These are phyloP conservation scores for Metschnikowia henanensis DNA, from an alignment of 805 yeast species.

Conservation along the genomic window DNA sequence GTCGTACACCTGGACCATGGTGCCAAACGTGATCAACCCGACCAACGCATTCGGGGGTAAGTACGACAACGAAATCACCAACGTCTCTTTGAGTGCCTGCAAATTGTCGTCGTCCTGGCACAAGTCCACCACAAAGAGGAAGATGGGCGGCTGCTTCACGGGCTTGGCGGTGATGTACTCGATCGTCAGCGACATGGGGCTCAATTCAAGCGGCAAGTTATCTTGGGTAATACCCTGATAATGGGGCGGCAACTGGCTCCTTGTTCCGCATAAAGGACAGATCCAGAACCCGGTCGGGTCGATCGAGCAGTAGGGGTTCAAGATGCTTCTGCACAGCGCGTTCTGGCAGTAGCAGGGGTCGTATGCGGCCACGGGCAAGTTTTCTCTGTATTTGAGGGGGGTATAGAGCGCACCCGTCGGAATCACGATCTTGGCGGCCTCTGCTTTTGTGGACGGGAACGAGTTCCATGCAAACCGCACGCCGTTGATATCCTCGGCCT, in stretches of 20 bases:
- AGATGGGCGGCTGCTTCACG: conserved; percentile 81
- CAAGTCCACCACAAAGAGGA: conserved; percentile 81
- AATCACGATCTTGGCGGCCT: conserved; percentile 87
- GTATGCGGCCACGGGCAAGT: conserved; percentile 73
- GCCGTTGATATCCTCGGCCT: conserved; percentile 46
- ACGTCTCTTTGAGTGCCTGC: conserved; percentile 77
- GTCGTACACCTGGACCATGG: conserved; percentile 89
- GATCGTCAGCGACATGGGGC: conserved; percentile 67
- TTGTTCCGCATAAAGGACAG: conserved; percentile 77
- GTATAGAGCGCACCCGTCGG: conserved; percentile 95
- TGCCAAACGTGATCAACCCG: conserved; percentile 86
- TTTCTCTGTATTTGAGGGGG: conserved; percentile 82
- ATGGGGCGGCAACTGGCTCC: conserved; percentile 82
- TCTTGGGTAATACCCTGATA: conserved; percentile 76
- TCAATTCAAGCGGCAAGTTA: conserved; percentile 78
- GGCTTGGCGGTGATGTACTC: conserved; percentile 86
- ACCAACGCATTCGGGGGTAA: conserved; percentile 89
- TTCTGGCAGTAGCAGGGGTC: conserved; percentile 82
- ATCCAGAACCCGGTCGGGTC: conserved; percentile 83
- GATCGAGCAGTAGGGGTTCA: conserved; percentile 84
- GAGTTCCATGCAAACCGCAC: conserved; percentile 56
- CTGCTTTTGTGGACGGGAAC: conserved; percentile 85
- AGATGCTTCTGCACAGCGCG: conserved; percentile 75
- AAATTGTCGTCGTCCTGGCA: conserved; percentile 90
- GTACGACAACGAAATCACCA: conserved; percentile 70